Evolutionary conservation across 352 stramenopile genomes (phyloP).

Genomic region (Lagenidium sp.): DNA sequence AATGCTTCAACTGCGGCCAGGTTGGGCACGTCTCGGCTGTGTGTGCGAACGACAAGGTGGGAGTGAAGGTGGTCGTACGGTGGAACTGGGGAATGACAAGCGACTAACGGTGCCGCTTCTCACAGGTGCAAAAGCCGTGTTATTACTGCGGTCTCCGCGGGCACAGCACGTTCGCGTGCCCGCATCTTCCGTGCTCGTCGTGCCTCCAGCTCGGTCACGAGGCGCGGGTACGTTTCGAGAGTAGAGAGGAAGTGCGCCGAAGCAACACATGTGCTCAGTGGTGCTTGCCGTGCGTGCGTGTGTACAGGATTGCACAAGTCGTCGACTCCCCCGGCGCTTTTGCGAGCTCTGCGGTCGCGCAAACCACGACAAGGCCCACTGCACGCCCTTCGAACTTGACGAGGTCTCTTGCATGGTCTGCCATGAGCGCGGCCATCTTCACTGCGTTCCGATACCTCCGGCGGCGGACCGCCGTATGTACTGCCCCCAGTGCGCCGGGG

Average conservation of each 20-base stretch:
- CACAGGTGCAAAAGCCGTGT: constrained; percentile 50
- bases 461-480: constrained; percentile 63
- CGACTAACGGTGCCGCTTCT: no score
- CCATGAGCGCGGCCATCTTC: constrained; percentile 42
- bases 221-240: constrained; percentile 27
- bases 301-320: constrained; percentile 47
- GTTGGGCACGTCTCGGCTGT: constrained; percentile 69
- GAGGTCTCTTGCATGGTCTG: constrained; percentile 72
- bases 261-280: no score
- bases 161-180: constrained; percentile 59
- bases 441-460: constrained; percentile 54
- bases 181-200: constrained; percentile 52
- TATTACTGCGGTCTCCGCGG: constrained; percentile 74
- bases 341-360: constrained; percentile 48
- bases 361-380: constrained; percentile 36
- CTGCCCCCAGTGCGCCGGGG: constrained; percentile 51
- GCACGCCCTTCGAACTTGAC: constrained; percentile 18
- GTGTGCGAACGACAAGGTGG: constrained; percentile 60
- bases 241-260: no score
- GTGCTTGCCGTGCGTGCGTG: not conserved
- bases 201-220: constrained; percentile 69
- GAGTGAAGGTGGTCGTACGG: no score
- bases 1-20: constrained; percentile 80
- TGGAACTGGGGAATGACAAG: no score
- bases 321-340: constrained; percentile 21